phyloP scores from a whole-genome alignment of 1,139 yeast species.

The Yamadazyma oceani region DNA sequence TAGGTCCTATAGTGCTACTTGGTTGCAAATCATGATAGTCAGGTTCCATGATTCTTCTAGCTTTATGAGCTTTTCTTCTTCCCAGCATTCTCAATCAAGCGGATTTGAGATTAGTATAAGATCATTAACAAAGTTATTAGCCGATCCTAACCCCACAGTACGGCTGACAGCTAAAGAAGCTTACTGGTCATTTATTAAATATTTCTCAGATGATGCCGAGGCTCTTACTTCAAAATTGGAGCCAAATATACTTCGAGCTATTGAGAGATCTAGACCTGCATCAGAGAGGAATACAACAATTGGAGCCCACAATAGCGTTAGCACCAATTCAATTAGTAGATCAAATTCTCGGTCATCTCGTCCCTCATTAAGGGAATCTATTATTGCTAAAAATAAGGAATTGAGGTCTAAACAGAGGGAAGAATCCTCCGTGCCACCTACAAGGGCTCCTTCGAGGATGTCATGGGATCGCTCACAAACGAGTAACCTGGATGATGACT shows the following conservation, averaged over 20 bases:
- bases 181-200: slow-evolving; percentile 65
- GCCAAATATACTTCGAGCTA: slow-evolving; percentile 34
- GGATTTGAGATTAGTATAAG: slow-evolving; percentile 51
- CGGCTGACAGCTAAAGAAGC: slow-evolving; percentile 73
- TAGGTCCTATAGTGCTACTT: slow-evolving; percentile 64
- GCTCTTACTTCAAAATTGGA: slow-evolving; percentile 51
- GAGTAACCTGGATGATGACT: background rate
- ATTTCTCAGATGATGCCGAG: slow-evolving; percentile 49
- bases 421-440: slow-evolving; percentile 19
- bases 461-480: slow-evolving; percentile 1
- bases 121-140: slow-evolving; percentile 58
- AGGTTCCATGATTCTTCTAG: slow-evolving; percentile 29
- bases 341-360: slow-evolving; percentile 17
- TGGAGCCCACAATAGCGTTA: background rate
- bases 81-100: slow-evolving; percentile 14
- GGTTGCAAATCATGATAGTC: slow-evolving; percentile 65
- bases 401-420: slow-evolving; percentile 24
- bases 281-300: slow-evolving; percentile 7
- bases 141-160: slow-evolving; percentile 81
- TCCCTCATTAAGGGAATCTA: slow-evolving; percentile 35
- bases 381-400: slow-evolving; percentile 36
- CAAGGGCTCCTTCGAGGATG: slow-evolving; percentile 6
- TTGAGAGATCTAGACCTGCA: slow-evolving; percentile 51
- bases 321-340: slow-evolving; percentile 5
- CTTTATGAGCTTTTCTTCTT: slow-evolving; percentile 6